Evolutionary conservation across 1,284 basidiomycete genomes (phyloP).

Genomic region (Puccinia triticina): DNA sequence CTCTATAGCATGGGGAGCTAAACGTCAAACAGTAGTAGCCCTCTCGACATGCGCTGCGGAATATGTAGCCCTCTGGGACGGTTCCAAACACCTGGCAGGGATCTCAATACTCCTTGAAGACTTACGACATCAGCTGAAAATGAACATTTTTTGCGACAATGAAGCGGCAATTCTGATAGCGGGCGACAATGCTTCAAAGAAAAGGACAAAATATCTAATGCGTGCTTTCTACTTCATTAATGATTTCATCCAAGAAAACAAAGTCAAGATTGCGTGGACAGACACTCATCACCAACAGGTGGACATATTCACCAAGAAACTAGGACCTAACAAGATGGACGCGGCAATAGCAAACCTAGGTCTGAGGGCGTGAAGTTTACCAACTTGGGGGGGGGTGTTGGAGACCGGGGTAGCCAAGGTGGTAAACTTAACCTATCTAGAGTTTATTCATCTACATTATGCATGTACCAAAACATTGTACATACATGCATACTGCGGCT

Average conservation of each 20-base stretch:
- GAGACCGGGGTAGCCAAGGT: too few relatives aligned
- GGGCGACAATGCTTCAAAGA: too few relatives aligned
- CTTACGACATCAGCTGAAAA: neutral
- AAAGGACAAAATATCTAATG: too few relatives aligned
- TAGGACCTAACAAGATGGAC: neutral
- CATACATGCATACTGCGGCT: too few relatives aligned
- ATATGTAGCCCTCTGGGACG: conserved; percentile 3
- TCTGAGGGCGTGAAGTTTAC: neutral
- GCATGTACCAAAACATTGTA: too few relatives aligned
- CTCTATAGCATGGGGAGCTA: neutral
- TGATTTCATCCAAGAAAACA: neutral
- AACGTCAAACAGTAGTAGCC: conserved; percentile 7
- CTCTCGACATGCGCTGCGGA: too few relatives aligned
- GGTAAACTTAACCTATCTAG: too few relatives aligned
- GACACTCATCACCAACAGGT: neutral
- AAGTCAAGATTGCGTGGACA: neutral
- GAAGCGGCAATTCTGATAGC: too few relatives aligned
- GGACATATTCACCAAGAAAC: conserved; percentile 1
- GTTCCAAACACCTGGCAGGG: neutral
- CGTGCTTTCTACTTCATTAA: neutral
- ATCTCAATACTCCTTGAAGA: neutral
- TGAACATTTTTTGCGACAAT: too few relatives aligned
- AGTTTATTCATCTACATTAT: too few relatives aligned
- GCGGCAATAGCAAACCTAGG: neutral
- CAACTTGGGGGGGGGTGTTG: too few relatives aligned